phyloP scores from a whole-genome alignment of 1,284 basidiomycete species.

The Phylloporus sp. region DNA sequence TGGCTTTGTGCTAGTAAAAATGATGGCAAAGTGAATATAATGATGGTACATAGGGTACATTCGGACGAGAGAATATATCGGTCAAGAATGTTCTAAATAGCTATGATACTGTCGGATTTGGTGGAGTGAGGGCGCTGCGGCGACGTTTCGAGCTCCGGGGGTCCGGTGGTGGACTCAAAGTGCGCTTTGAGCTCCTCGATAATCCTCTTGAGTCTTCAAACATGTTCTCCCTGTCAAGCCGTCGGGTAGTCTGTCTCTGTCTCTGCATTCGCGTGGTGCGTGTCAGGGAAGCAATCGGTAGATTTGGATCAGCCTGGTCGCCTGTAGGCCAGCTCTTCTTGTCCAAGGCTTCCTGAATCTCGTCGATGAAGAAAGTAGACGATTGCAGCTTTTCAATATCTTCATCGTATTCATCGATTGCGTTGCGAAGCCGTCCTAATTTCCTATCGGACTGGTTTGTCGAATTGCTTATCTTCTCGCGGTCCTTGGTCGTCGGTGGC shows the following conservation, averaged over 20 bases:
- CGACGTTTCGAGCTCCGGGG: background rate
- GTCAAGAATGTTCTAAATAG: too few species aligned
- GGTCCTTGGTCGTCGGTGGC: background rate
- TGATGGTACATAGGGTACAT: too few species aligned
- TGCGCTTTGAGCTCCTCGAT: background rate
- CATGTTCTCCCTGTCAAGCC: background rate
- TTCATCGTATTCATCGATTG: background rate
- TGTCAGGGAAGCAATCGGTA: background rate
- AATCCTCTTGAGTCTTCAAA: background rate
- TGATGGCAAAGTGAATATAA: too few species aligned
- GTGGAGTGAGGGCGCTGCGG: too few species aligned
- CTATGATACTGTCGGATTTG: too few species aligned
- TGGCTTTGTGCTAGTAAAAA: too few species aligned
- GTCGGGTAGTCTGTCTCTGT: background rate
- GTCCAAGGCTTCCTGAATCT: too few species aligned
- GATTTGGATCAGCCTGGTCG: background rate
- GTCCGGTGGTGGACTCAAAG: background rate
- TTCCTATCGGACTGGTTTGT: background rate
- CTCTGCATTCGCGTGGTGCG: background rate
- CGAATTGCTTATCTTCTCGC: background rate
- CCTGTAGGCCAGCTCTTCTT: too few species aligned
- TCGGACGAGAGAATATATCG: too few species aligned
- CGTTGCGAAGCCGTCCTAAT: background rate
- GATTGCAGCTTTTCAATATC: background rate
- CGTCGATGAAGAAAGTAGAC: too few species aligned